These are phyloP conservation scores for Saccharomyces hybrid DNA, from an alignment of 1,139 yeast genomes.

Conservation along the genomic window DNA sequence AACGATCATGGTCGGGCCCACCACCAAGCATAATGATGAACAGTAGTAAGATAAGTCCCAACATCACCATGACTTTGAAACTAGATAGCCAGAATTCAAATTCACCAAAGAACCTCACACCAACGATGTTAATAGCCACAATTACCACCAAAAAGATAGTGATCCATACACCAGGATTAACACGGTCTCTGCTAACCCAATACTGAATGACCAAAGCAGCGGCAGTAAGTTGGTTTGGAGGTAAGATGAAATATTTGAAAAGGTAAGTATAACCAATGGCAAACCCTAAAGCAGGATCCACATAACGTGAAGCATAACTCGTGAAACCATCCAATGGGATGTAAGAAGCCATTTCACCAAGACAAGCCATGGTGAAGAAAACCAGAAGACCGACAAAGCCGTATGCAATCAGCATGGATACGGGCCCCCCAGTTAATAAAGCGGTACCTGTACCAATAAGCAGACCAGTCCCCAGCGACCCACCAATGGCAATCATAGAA, in stretches of 20 bases:
- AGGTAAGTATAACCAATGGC: slow-evolving; percentile 67
- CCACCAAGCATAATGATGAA: slow-evolving; percentile 53
- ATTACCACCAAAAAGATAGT: slow-evolving; percentile 40
- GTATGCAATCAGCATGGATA: slow-evolving; percentile 38
- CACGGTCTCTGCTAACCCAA: slow-evolving; percentile 42
- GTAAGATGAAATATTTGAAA: slow-evolving; percentile 54
- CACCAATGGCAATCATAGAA: slow-evolving; percentile 63
- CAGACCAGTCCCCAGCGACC: slow-evolving; percentile 58
- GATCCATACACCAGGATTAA: slow-evolving; percentile 50
- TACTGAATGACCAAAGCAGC: slow-evolving; percentile 36
- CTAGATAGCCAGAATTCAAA: slow-evolving; percentile 61
- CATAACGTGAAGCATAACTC: slow-evolving; percentile 60
- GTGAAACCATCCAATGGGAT: slow-evolving; percentile 68
- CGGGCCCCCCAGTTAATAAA: slow-evolving; percentile 56
- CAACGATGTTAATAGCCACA: slow-evolving; percentile 46
- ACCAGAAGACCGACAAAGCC: slow-evolving; percentile 56
- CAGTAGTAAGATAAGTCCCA: slow-evolving; percentile 46
- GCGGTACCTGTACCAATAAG: slow-evolving; percentile 66
- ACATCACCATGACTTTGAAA: slow-evolving; percentile 50
- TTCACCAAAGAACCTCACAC: slow-evolving; percentile 55
- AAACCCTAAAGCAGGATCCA: slow-evolving; percentile 64
- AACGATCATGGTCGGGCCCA: slow-evolving; percentile 47
- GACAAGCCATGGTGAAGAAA: slow-evolving; percentile 59
- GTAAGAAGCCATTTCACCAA: slow-evolving; percentile 72
- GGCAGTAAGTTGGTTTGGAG: slow-evolving; percentile 52